These are phyloP conservation scores for Dothiorella sarmentorum DNA, from an alignment of 2,329 filamentous ascomycete species.

Conservation along the genomic window DNA sequence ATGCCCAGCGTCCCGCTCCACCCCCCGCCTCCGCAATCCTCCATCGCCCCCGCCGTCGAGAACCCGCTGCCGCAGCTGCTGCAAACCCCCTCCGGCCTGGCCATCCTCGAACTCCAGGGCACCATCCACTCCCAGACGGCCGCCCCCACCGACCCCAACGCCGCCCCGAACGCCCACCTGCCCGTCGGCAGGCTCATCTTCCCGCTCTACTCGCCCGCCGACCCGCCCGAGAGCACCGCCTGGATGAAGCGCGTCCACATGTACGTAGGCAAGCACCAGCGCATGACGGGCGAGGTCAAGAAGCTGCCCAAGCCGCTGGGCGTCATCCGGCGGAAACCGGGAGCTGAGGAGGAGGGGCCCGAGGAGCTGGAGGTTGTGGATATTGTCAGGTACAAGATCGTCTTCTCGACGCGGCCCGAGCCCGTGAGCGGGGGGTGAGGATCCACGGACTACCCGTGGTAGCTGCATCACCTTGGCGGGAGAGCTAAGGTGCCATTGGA, in stretches of 20 bases:
- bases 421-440: conserved; percentile 53
- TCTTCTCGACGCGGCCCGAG: conserved; percentile 82
- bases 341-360: conserved; percentile 25
- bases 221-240: conserved; percentile 51
- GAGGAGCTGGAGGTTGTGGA: conserved; percentile 77
- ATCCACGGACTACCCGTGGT: background rate
- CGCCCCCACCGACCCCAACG: background rate
- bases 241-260: conserved; percentile 93
- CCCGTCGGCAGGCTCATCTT: conserved; percentile 73
- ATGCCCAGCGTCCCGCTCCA: conserved; percentile 22
- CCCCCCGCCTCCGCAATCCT: conserved; percentile 10
- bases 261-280: conserved; percentile 84
- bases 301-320: conserved; percentile 76
- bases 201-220: conserved; percentile 62
- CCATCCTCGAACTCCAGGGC: conserved; percentile 88
- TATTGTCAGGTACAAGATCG: conserved; percentile 79
- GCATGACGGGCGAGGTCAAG: conserved; percentile 85
- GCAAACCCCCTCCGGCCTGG: conserved; percentile 83
- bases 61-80: conserved; percentile 76
- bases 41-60: conserved; percentile 14
- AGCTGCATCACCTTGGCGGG: background rate
- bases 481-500: too few relatives aligned
- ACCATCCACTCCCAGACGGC: conserved; percentile 66
- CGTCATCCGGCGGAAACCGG: conserved; percentile 59
- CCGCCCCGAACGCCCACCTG: conserved; percentile 33